Conservation (phyloP, 2,329 filamentous ascomycete genomes). For the Calonectria pteridis region DNA sequence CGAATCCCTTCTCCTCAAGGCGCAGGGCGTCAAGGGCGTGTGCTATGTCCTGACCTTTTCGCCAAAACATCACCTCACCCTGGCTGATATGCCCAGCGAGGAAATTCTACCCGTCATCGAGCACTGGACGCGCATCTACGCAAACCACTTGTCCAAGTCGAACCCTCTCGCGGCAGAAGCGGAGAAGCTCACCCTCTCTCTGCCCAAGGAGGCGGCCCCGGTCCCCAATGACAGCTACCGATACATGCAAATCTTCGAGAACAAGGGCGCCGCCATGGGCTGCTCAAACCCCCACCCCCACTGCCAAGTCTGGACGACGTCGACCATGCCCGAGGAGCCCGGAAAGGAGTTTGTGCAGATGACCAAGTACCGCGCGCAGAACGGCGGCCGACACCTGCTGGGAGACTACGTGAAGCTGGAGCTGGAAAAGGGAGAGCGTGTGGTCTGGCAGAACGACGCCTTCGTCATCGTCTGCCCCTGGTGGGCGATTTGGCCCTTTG, state of each 20-base stretch:
- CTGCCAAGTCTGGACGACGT: constrained; percentile 96
- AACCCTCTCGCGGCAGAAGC: constrained; percentile 69
- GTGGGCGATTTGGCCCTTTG: constrained; percentile 99
- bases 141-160: constrained; percentile 79
- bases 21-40: constrained; percentile 89
- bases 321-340: constrained; percentile 90
- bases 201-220: constrained; percentile 52
- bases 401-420: constrained; percentile 91
- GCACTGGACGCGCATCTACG: constrained; percentile 93
- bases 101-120: constrained; percentile 88
- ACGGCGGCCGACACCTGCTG: constrained; percentile 81
- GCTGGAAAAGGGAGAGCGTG: constrained; percentile 82
- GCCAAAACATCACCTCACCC: constrained; percentile 87
- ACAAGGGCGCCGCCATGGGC: constrained; percentile 97
- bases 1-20: constrained; percentile 81
- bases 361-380: constrained; percentile 79
- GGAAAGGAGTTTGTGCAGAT: constrained; percentile 83
- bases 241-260: constrained; percentile 99
- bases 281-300: constrained; percentile 99
- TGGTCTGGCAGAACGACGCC: constrained; percentile 87
- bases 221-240: constrained; percentile 81
- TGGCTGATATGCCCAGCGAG: constrained; percentile 84
- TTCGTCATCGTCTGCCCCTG: constrained; percentile 94
- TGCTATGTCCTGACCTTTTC: constrained; percentile 98
- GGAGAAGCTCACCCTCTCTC: constrained; percentile 55